phyloP scores from a whole-genome alignment of 2,329 filamentous ascomycete species.

The Fusarium longipes region DNA sequence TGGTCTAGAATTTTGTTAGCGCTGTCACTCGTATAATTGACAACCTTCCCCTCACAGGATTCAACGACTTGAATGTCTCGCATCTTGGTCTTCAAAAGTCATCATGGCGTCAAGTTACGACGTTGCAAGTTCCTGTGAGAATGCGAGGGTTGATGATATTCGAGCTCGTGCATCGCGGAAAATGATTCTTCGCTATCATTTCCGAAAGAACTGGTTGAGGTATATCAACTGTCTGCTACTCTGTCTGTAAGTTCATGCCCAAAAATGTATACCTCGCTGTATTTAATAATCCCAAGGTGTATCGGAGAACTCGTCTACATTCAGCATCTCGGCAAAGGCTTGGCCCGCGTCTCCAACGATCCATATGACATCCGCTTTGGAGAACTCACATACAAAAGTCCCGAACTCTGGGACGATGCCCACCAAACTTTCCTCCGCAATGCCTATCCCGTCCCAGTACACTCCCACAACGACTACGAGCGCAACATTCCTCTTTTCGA shows the following conservation, averaged over 20 bases:
- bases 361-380: constrained; percentile 25
- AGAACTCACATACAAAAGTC: constrained; percentile 6
- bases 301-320: constrained; percentile 15
- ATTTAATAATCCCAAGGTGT: background rate
- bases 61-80: background rate
- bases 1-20: background rate
- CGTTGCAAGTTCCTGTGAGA: background rate
- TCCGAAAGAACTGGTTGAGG: constrained; percentile 6
- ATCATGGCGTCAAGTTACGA: background rate
- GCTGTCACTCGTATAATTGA: background rate
- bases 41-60: background rate
- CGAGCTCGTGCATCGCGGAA: background rate
- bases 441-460: constrained; percentile 5
- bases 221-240: background rate
- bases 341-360: constrained; percentile 16
- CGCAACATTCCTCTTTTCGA: constrained; percentile 21
- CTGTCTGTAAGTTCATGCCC: background rate
- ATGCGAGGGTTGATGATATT: background rate
- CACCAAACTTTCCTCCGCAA: constrained; percentile 20
- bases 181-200: background rate
- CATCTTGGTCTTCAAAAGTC: background rate
- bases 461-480: constrained; percentile 27
- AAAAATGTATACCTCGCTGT: too few relatives aligned
- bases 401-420: constrained; percentile 18
- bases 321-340: background rate